Conservation (phyloP, 805 yeast genomes). For the Saccharomycopsis malanga region DNA sequence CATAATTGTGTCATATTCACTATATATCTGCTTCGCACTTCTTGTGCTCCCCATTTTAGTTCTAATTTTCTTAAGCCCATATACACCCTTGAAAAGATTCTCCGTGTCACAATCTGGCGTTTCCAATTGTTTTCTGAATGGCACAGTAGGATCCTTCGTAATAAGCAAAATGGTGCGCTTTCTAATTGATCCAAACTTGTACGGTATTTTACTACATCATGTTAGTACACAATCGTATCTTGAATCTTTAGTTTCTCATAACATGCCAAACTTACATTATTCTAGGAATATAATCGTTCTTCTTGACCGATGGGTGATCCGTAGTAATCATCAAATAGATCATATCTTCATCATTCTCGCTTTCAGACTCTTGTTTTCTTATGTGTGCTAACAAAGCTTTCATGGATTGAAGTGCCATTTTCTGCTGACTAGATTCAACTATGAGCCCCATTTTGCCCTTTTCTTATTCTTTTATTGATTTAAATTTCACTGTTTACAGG, state of each 20-base stretch:
- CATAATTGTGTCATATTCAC: slow-evolving; percentile 59
- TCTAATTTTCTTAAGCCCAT: slow-evolving; percentile 51
- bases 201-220: slow-evolving; percentile 39
- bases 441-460: not conserved
- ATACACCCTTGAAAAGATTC: slow-evolving; percentile 53
- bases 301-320: slow-evolving; percentile 35
- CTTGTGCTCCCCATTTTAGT: slow-evolving; percentile 38
- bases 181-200: slow-evolving; percentile 42
- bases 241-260: slow-evolving; percentile 1
- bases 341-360: not conserved
- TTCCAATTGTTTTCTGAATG: slow-evolving; percentile 44
- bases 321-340: slow-evolving; percentile 43
- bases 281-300: slow-evolving; percentile 47
- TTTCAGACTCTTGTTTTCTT: not conserved
- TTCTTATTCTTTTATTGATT: not conserved
- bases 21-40: slow-evolving; percentile 41
- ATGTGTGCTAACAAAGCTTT: slow-evolving; percentile 2
- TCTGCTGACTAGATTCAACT: not conserved
- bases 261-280: slow-evolving; percentile 39
- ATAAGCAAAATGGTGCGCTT: slow-evolving; percentile 50
- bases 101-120: slow-evolving; percentile 48
- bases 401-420: not conserved
- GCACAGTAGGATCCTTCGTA: slow-evolving; percentile 66
- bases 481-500: not conserved
- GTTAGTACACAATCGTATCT: not conserved